These are phyloP conservation scores for Friedmanniomyces simplex DNA, from an alignment of 495 filamentous ascomycete species.

Conservation along the genomic window DNA sequence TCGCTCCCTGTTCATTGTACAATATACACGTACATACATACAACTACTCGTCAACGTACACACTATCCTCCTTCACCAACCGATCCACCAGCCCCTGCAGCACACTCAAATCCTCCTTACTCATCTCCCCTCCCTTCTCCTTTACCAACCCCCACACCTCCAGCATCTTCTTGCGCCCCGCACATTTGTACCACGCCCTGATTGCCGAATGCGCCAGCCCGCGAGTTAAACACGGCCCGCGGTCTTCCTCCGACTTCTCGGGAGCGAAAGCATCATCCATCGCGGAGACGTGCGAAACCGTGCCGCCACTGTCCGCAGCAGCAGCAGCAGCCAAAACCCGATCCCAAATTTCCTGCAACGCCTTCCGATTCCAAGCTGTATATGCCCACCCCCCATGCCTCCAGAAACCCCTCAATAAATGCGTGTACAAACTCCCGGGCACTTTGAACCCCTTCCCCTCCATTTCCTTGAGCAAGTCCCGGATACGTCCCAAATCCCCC, in stretches of 20 bases:
- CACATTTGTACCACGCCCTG: conserved; percentile 15
- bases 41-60: neutral
- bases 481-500: conserved; percentile 48
- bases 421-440: conserved; percentile 26
- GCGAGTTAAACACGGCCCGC: conserved; percentile 4
- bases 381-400: conserved; percentile 52
- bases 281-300: too few relatives aligned
- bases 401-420: conserved; percentile 65
- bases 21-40: neutral
- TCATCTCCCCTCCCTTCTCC: conserved; percentile 4
- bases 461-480: conserved; percentile 54
- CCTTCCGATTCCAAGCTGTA: conserved; percentile 53
- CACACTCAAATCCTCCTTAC: conserved; percentile 1
- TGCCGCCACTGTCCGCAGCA: neutral
- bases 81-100: neutral
- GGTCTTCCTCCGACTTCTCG: conserved; percentile 2
- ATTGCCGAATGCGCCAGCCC: conserved; percentile 2
- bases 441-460: neutral
- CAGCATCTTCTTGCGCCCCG: conserved; percentile 15
- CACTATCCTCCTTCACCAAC: neutral
- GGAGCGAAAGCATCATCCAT: neutral
- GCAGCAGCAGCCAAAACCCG: conserved; percentile 20
- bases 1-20: conserved; percentile 2
- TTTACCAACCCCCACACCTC: conserved; percentile 18
- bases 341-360: conserved; percentile 39